phyloP scores from a whole-genome alignment of 1,284 basidiomycete species.

The Tylopilus sp. region DNA sequence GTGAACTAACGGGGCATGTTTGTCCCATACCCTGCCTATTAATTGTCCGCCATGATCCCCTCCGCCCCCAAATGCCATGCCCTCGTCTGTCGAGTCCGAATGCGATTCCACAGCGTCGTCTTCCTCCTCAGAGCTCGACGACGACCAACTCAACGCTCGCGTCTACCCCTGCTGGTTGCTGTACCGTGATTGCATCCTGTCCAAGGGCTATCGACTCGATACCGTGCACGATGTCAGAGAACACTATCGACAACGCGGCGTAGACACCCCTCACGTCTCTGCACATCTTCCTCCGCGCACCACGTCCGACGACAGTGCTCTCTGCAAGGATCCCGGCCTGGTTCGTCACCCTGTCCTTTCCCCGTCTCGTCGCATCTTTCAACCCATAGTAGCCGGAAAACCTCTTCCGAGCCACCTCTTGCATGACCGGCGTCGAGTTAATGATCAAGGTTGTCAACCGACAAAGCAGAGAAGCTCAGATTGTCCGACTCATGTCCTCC shows the following conservation, averaged over 20 bases:
- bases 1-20: slow-evolving; percentile 12
- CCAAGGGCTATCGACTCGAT: slow-evolving; percentile 59
- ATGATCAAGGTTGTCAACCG: slow-evolving; percentile 66
- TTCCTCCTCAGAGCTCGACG: slow-evolving; percentile 48
- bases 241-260: slow-evolving; percentile 21
- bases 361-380: slow-evolving; percentile 6
- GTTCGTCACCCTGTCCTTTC: slow-evolving; percentile 39
- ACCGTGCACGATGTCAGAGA: slow-evolving; percentile 59
- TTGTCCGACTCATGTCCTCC: slow-evolving; percentile 52
- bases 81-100: slow-evolving; percentile 31
- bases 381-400: slow-evolving; percentile 53
- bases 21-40: slow-evolving; percentile 11
- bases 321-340: slow-evolving; percentile 67
- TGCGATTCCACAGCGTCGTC: slow-evolving; percentile 27
- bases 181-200: slow-evolving; percentile 47
- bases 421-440: slow-evolving; percentile 48
- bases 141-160: slow-evolving; percentile 59
- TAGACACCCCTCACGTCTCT: slow-evolving; percentile 23
- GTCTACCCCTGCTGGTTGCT: slow-evolving; percentile 57
- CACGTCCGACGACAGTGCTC: slow-evolving; percentile 47
- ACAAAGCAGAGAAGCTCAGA: slow-evolving; percentile 57
- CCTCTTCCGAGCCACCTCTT: slow-evolving; percentile 61
- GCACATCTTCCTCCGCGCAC: slow-evolving; percentile 38
- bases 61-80: slow-evolving; percentile 12
- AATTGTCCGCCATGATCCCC: neutral